Evolutionary conservation across 371 early-diverging fungal genomes (phyloP).

Genomic region (Conidiobolus incongruus): DNA sequence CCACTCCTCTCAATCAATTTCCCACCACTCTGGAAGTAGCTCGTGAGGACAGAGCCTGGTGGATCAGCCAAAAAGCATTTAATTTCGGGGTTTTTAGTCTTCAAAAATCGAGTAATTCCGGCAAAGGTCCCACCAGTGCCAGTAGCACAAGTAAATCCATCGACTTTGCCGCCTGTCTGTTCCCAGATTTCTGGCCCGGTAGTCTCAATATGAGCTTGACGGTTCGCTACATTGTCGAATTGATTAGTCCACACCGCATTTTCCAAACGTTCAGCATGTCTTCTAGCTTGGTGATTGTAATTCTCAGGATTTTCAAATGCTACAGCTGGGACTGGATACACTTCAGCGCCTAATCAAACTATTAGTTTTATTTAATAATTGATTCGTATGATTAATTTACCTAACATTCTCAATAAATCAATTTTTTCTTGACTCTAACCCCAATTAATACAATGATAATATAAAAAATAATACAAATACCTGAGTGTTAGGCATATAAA

Average conservation of each 20-base stretch:
- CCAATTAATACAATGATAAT: no score
- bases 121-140: conserved; percentile 88
- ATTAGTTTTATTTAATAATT: neutral
- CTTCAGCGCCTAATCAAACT: conserved; percentile 66
- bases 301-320: conserved; percentile 79
- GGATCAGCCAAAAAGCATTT: conserved; percentile 79
- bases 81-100: conserved; percentile 35
- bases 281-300: conserved; percentile 84
- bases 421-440: conserved; percentile 72
- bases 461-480: conserved; percentile 10
- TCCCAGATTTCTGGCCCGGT: conserved; percentile 87
- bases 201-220: conserved; percentile 79
- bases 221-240: conserved; percentile 64
- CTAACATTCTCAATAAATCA: conserved; percentile 73
- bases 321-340: conserved; percentile 71
- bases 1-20: conserved; percentile 43
- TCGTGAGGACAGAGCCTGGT: conserved; percentile 74
- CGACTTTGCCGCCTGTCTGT: conserved; percentile 57
- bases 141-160: conserved; percentile 77
- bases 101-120: conserved; percentile 61
- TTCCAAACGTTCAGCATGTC: conserved; percentile 45
- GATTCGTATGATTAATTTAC: conserved; percentile 6
- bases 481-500: conserved; percentile 94
- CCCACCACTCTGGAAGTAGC: conserved; percentile 47
- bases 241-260: conserved; percentile 95